Base-by-base conservation (phyloP, 352 stramenopile genomes). In the Plasmopara halstedii region DNA sequence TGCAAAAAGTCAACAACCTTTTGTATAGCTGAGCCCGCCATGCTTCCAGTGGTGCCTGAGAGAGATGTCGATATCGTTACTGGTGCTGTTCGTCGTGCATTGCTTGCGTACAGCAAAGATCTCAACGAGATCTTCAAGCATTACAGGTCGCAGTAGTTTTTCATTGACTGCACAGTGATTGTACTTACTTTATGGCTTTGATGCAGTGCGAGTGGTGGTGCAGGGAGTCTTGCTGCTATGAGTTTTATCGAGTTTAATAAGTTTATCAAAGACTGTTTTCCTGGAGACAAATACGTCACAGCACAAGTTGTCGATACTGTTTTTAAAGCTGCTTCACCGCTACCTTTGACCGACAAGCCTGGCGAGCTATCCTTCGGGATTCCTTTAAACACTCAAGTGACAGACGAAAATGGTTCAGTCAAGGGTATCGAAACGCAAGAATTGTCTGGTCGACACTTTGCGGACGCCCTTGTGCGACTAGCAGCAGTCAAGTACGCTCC, bases 111-210 rank as follows among this genome's bases (percentile, higher is more conserved):
- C 61, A 81, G 68, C 66, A 85, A 81, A 39, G 79, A 91, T 42
- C 56, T 88, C 19, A 70, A 73, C 58, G 79, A 87, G 20, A 91
- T 88, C 35, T 91, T 88, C 61, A 85, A 83, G 42, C 73, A 91
- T 52, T 91, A 91, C 53, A 83, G 72, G 72, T 84, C 17, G 22
- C 6, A 19, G 23, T 29, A 22, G 6, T 27, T 13, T 27, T 31
- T 6, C 35, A 38, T 4, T 40, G 20, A 5, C 29, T 31, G 36
- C 14, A 5, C 29, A 29, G 36, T 6, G 19, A 31, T n/a, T 13
- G 15, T 27, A 26, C 31, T 43, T 15, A 46, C 15, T 31, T 22
- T 2, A 23, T 45, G 38, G 14, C 13, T n/a, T 18, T 44, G 13
- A 32, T 31, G n/a, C 47, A 86, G 79, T 46, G 76, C 76, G 21